Base-by-base conservation (phyloP, 129 eudicot genomes). In the Escallonia herrerae region DNA sequence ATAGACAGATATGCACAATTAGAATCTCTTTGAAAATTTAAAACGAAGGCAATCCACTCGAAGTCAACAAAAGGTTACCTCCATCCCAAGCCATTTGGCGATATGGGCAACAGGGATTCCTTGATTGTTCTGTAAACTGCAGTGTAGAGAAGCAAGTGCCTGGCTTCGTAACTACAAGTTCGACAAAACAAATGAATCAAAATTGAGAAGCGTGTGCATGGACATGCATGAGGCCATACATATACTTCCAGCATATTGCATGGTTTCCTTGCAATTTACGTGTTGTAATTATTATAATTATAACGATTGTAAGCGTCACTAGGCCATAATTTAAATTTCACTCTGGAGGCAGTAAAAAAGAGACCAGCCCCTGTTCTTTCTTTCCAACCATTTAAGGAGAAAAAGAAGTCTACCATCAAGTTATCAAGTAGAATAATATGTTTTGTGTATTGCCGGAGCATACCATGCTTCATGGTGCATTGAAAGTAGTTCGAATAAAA, bases 81-180 rank as follows among this genome's bases (percentile, higher is more conserved):
- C 99, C 96, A 93, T 79, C 63, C 87, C 96, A 62, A 93, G 95
- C 96, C 99, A 93, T 72, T 77, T 78, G 71, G 93, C 84, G 66
- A 86, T 83, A 75, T 73, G 95, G 12, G 83, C 43, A 14, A 93
- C 78, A 40, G 96, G 99, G 56, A 93, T 79, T 42, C 99, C 99
- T 80, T 93, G 99, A 78, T 79, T 83, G 76, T 64, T 86, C 70
- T 86, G 99, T 66, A 93, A 80, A 63, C 96, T 96, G 67, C 73
- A 64, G 68, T 93, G 99, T 68, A 93, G 75, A 57, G 96, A 82
- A 68, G 96, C 99, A 56, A 93, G 89, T 40, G 99, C 99, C 65
- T 83, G 99, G 70, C 87, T 89, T 41, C 99, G 78, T 78, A 93
- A 81, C 98, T 93, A 95, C 66, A 66, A 48, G 72, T 15, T 63